Evolutionary conservation across 2,329 filamentous ascomycete species (phyloP), one percentile per base, ranked within the genome.

Genomic region (Xylariaceae sp.): DNA sequence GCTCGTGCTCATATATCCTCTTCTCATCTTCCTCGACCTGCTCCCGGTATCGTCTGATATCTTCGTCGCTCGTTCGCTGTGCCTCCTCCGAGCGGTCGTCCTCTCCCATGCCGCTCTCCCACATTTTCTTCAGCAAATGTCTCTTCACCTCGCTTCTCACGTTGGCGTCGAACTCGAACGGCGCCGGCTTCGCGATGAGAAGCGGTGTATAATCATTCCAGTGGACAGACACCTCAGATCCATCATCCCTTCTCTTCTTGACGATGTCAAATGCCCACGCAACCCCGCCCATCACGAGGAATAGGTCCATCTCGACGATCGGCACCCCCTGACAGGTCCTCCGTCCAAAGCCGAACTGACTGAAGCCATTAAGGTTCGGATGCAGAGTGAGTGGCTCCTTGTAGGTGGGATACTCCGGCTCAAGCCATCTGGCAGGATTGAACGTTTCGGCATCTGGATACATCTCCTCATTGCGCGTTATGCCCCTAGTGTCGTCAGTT

Each of bases 321-420:
- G 71, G 68, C 2, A 70, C 55, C 4, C 71, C 71, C 43, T 71
- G 72, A 36, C 73, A 75, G 1, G 76, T 72, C 3, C 79, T 67
- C 2, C 77, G 69, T 0, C 79, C 78, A 57, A 77, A 81, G 1
- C 78, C 80, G 55, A 82, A 81, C 17, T 71, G 67, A 27, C 66
- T 66, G 55, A 67, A 71, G 31, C 75, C 72, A 22, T 63, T 58
- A 5, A 73, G 64, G 18, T 71, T 71, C 50, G 70, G 70, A 52
- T 71, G 56, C 5, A 58, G 39, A 0, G 66, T 70, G 33, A 73
- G 53, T 0, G 71, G 71, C 46, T 71, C 71, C 42, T 60, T 64
- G 56, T 68, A 72, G 2, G 70, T 72, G 4, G 71, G 69, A 39
- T 67, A 72, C 6, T 49, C 39, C 0, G 66, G 65, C 2, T 68